A percentile compares a stretch with the other conserved stretches of the same genome.
Conservation (phyloP, 129 eudicot genomes). For the Chrysanthemum makinoi region DNA sequence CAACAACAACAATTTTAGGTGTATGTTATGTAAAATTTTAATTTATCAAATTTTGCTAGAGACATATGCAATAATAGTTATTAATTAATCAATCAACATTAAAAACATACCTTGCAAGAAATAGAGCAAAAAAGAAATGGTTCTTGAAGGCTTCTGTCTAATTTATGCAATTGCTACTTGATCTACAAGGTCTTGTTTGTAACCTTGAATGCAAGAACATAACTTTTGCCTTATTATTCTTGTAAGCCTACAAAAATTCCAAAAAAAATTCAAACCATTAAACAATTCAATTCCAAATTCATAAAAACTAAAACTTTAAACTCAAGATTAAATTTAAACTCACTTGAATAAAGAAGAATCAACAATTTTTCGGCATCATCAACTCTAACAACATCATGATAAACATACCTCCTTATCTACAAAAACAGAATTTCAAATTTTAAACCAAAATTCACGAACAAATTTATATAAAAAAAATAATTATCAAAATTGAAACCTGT, state of each 20-base stretch:
- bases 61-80: not conserved
- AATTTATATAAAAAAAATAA: not conserved
- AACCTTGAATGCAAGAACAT: conserved; percentile 72
- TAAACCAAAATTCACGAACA: not conserved
- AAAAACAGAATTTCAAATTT: not conserved
- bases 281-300: conserved; percentile 7
- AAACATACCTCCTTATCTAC: conserved; percentile 80
- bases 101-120: conserved; percentile 68
- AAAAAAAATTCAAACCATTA: not conserved
- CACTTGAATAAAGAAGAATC: conserved; percentile 81
- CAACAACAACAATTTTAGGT: not conserved
- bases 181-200: conserved; percentile 40
- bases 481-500: conserved; percentile 46
- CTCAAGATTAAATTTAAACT: conserved; percentile 18
- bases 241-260: conserved; percentile 45
- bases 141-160: conserved; percentile 72
- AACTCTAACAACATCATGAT: conserved; percentile 69
- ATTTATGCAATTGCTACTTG: conserved; percentile 48
- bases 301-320: not conserved
- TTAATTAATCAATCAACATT: too few relatives aligned
- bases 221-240: conserved; percentile 67
- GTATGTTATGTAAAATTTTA: conserved; percentile 9
- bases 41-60: not conserved
- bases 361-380: conserved; percentile 69
- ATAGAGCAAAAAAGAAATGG: conserved; percentile 65